Conservation (phyloP, 2,329 filamentous ascomycete species). For the Curvularia lunata region DNA sequence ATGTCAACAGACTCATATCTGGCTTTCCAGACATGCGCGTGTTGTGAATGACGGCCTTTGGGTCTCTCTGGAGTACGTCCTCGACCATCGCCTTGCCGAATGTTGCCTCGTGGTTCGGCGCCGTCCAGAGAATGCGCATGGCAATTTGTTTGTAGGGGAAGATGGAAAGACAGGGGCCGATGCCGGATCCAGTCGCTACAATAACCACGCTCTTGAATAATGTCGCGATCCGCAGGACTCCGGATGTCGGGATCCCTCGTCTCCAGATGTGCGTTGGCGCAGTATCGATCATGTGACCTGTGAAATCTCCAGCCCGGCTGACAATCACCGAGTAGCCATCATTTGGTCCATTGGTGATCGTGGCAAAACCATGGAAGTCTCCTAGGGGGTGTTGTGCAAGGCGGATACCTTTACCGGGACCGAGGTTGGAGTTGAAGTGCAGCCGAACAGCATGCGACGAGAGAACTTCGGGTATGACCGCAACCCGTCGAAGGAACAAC, state of each 20-base stretch:
- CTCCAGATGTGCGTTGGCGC: constrained; percentile 46
- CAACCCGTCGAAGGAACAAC: constrained; percentile 72
- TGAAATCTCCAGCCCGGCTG: constrained; percentile 50
- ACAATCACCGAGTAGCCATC: constrained; percentile 45
- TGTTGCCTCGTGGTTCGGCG: constrained; percentile 67
- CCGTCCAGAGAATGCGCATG: constrained; percentile 74
- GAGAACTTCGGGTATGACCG: constrained; percentile 70
- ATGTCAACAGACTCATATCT: constrained; percentile 66
- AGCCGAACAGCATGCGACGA: constrained; percentile 77
- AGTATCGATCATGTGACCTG: constrained; percentile 41
- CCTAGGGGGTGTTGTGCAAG: constrained; percentile 43
- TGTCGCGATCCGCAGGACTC: constrained; percentile 46
- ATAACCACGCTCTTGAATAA: constrained; percentile 48
- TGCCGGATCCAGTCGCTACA: constrained; percentile 49
- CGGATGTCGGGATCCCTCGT: constrained; percentile 46
- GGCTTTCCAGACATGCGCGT: constrained; percentile 67
- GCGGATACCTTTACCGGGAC: constrained; percentile 42
- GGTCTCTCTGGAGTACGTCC: constrained; percentile 65
- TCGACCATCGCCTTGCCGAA: constrained; percentile 68
- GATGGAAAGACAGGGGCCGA: constrained; percentile 56
- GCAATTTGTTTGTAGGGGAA: constrained; percentile 56
- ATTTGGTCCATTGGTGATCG: constrained; percentile 43
- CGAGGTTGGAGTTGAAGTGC: constrained; percentile 53
- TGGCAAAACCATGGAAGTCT: constrained; percentile 51
- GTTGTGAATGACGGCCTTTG: constrained; percentile 71